Percentiles rank a stretch among this genome's conserved stretches.
These are phyloP conservation scores for Pseudonectria buxi DNA, from an alignment of 2,329 filamentous ascomycete genomes.

Conservation along the genomic window DNA sequence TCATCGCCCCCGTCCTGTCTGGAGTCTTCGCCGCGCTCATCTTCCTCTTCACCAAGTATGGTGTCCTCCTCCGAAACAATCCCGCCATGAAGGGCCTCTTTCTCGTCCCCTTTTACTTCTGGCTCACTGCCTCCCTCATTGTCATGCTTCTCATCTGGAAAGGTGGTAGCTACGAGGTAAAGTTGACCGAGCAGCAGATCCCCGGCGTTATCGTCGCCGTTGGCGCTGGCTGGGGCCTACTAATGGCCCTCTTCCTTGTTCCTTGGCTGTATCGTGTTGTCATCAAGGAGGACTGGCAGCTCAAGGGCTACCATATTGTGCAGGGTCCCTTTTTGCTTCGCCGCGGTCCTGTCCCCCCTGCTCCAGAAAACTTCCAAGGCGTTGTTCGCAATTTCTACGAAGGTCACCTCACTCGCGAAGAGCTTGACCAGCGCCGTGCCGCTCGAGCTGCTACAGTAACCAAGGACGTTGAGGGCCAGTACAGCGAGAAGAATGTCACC, in stretches of 20 bases:
- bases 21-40: constrained; percentile 47
- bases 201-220: constrained; percentile 48
- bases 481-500: constrained; percentile 19
- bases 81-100: constrained; percentile 47
- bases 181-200: constrained; percentile 41
- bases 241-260: constrained; percentile 48
- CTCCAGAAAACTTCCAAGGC: constrained; percentile 35
- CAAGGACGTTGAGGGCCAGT: constrained; percentile 18
- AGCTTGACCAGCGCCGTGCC: constrained; percentile 39
- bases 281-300: constrained; percentile 53
- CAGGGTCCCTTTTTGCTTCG: constrained; percentile 47
- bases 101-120: constrained; percentile 51
- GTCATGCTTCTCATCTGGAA: constrained; percentile 57
- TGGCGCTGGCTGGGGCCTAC: constrained; percentile 41
- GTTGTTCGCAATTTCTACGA: constrained; percentile 49
- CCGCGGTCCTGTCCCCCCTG: constrained; percentile 29
- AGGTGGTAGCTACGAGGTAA: constrained; percentile 39
- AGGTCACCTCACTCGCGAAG: constrained; percentile 47
- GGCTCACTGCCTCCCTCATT: constrained; percentile 46
- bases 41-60: constrained; percentile 51
- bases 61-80: constrained; percentile 46
- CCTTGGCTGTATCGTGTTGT: constrained; percentile 54
- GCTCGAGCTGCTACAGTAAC: constrained; percentile 12
- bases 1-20: constrained; percentile 51
- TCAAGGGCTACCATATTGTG: constrained; percentile 48